Conservation (phyloP, 2,329 filamentous ascomycete species). For the Plenodomus tracheiphilus region DNA sequence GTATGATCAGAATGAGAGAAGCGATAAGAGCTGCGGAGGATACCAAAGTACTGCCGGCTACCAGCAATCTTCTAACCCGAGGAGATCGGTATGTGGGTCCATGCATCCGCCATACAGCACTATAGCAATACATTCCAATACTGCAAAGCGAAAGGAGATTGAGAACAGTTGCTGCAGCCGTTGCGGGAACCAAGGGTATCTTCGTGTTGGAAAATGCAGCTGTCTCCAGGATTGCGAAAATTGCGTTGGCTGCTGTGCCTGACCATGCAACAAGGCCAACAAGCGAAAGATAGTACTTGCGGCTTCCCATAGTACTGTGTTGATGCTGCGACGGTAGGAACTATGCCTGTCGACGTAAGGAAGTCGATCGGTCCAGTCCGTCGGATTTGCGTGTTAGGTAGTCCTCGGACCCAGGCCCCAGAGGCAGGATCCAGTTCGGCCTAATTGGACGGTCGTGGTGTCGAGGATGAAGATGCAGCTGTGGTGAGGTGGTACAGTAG, state of each 20-base stretch:
- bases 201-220: slow-evolving; percentile 32
- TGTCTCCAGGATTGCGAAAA: slow-evolving; percentile 43
- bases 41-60: slow-evolving; percentile 23
- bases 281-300: slow-evolving; percentile 36
- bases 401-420: neutral
- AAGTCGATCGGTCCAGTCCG: slow-evolving; percentile 7
- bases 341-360: neutral
- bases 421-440: neutral
- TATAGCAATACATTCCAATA: slow-evolving; percentile 34
- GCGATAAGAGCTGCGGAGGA: slow-evolving; percentile 30
- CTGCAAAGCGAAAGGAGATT: slow-evolving; percentile 35
- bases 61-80: slow-evolving; percentile 21
- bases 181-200: slow-evolving; percentile 28
- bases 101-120: slow-evolving; percentile 30
- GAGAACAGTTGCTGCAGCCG: slow-evolving; percentile 37
- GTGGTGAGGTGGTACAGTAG: slow-evolving; percentile 15
- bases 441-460: slow-evolving; percentile 3
- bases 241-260: slow-evolving; percentile 40
- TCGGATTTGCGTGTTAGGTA: neutral
- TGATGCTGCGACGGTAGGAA: neutral
- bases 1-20: slow-evolving; percentile 31
- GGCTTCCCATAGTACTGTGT: slow-evolving; percentile 10
- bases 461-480: slow-evolving; percentile 6
- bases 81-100: slow-evolving; percentile 23
- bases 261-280: slow-evolving; percentile 39